Base-by-base conservation (phyloP, 2,329 filamentous ascomycete species). In the Colletotrichum sp. region DNA sequence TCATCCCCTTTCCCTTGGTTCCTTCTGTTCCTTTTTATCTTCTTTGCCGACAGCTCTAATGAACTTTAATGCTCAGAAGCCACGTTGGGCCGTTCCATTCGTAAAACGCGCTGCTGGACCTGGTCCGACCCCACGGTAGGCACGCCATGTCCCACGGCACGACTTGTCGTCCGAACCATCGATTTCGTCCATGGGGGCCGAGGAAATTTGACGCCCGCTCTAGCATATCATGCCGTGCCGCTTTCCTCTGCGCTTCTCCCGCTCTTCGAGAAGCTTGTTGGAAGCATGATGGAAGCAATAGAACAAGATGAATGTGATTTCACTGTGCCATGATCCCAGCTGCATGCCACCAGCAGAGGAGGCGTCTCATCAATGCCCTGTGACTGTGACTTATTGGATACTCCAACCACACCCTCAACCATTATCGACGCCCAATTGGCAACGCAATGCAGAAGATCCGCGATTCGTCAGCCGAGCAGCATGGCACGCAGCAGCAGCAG, bases 251-350 rank as follows among this genome's bases (percentile, higher is more conserved):
- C 18, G 24, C 69, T 72, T 63, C 69, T 75, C 36, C 32, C 63
- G 63, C 63, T 39, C 26, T 75, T 76, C 71, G 75, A 59, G 71
- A 75, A 76, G 65, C 65, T 62, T 52, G 49, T 13, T 30, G 12
- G 71, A 76, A 76, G 74, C 74, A 62, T 65, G 49, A 68, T 60
- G 32, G 65, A 69, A 66, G 55, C 39, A 68, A 57, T 63, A 34
- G 32, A 72, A 76, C 70, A 63, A 68, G 55, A 76, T 49, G 69
- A 73, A 21, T 12, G 57, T 68, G 57, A 71, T 66, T 75, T 55
- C 12, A 60, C 26, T 5, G 32, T 34, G 36, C 60, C 39, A 39
- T 39, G 34, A 63, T 68, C 76, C 73, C 65, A 44, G 73, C 36
- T 49, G 39, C 39, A 49, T 49, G 39, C 10, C 9, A 5, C 36